Conservation (phyloP, 371 early-diverging fungal genomes). For the Haplosporangium sp. region DNA sequence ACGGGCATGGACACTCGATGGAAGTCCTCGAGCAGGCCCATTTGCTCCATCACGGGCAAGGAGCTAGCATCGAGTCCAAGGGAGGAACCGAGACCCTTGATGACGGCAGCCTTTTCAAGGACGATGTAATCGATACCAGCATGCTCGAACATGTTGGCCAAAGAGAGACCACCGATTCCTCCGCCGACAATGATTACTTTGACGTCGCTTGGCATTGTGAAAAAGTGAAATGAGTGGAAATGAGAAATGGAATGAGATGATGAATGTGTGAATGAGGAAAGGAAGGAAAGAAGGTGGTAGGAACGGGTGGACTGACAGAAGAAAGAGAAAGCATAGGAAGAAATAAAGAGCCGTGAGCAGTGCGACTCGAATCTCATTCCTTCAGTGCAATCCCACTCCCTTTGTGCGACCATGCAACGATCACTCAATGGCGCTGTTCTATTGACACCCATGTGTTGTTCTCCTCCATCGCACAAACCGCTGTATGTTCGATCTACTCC, state of each 20-base stretch:
- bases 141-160: conserved; percentile 51
- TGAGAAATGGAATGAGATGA: neutral
- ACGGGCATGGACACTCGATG: conserved; percentile 41
- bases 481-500: too few relatives aligned
- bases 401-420: too few relatives aligned
- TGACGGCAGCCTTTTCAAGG: conserved; percentile 28
- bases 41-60: conserved; percentile 42
- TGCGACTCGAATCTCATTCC: too few relatives aligned
- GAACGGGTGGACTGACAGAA: neutral
- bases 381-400: too few relatives aligned
- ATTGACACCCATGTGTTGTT: too few relatives aligned
- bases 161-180: conserved; percentile 47
- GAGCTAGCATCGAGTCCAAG: conserved; percentile 46
- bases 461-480: neutral
- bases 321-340: neutral
- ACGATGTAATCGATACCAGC: conserved; percentile 39
- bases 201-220: conserved; percentile 9
- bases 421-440: too few relatives aligned
- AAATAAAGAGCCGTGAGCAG: too few relatives aligned
- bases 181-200: conserved; percentile 47
- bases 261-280: neutral
- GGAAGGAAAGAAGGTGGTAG: too few relatives aligned
- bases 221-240: neutral
- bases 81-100: conserved; percentile 34
- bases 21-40: conserved; percentile 46